Evolutionary conservation across 768 basidiomycete genomes (phyloP), one percentile per base, ranked within the genome.

Genomic region (Boletus sp.): DNA sequence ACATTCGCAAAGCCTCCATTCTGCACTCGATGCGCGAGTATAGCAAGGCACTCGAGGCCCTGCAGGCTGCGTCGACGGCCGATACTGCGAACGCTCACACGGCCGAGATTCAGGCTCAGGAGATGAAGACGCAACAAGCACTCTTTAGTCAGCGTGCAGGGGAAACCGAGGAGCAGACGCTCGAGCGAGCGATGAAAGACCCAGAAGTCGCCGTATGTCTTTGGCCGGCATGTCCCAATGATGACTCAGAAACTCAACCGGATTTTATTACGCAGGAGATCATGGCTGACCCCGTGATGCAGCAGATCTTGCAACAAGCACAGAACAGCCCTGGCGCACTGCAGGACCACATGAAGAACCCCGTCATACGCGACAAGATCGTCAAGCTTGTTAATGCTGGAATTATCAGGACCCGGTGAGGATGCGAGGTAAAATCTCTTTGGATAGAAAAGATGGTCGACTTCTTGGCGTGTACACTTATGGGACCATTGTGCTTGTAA

Each of bases 271-370:
- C 55, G 23, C 66, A 94, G 88, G 70, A 74, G 52, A 93, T 94
- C 65, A 93, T 95, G 90, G 76, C 71, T 63, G 93, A 94, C 69
- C 92, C 93, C 9, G 76, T 96, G 59, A 96, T 97, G 90, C 90
- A 97, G 73, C 84, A 84, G 54, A 97, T 99, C 60, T 71, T 99
- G 64, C 90, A 95, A 69, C 95, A 98, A 74, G 93, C 93, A 7
- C 96, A 99, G 74, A 64, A 74, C 47, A 85, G 98, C 71, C 96
- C 97, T 7, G 77, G 81, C 42, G 91, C 95, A 23, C 76, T 99
- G 54, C 88, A 91, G 70, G 93, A 97, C 63, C 96, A 99, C 74
- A 88, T 98, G 88, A 93, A 93, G 83, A 97, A 95, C 65, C 87
- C 92, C 8, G 71, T 78, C 33, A 85, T 95, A 32, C 81, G 82